Conservation (phyloP, 2,329 filamentous ascomycete genomes). For the Didymella arachidicola region DNA sequence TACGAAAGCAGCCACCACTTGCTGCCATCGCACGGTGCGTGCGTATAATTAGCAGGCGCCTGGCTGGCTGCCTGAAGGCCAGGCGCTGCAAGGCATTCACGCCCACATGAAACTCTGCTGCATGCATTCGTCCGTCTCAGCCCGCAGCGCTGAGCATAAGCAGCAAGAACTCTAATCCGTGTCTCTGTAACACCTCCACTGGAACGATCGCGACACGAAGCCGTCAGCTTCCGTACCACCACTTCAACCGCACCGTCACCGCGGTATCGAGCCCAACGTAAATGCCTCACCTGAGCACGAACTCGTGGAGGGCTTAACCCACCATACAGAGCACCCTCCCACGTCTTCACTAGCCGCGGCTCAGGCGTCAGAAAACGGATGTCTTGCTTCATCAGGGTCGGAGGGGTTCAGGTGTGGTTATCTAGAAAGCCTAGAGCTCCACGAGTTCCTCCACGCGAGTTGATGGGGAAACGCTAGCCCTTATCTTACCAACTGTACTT, state of each 20-base stretch:
- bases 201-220: neutral
- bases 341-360: conserved; percentile 12
- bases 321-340: conserved; percentile 15
- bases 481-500: conserved; percentile 11
- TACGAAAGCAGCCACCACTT: conserved; percentile 16
- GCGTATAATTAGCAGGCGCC: conserved; percentile 17
- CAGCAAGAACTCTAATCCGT: conserved; percentile 11
- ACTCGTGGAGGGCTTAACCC: conserved; percentile 14
- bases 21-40: conserved; percentile 22
- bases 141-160: conserved; percentile 5
- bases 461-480: conserved; percentile 7
- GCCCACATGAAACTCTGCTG: conserved; percentile 14
- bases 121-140: conserved; percentile 2
- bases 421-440: conserved; percentile 12
- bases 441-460: neutral
- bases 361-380: conserved; percentile 16
- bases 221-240: conserved; percentile 13
- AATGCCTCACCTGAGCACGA: conserved; percentile 21
- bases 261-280: conserved; percentile 18
- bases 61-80: conserved; percentile 14
- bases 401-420: conserved; percentile 9
- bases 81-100: conserved; percentile 12
- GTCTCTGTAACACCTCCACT: conserved; percentile 13
- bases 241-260: conserved; percentile 7
- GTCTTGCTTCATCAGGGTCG: conserved; percentile 9